A percentile compares a stretch with the other conserved stretches of the same genome.
These are phyloP conservation scores for Pelargonium australe DNA, from an alignment of 441 rosid species.

Conservation along the genomic window DNA sequence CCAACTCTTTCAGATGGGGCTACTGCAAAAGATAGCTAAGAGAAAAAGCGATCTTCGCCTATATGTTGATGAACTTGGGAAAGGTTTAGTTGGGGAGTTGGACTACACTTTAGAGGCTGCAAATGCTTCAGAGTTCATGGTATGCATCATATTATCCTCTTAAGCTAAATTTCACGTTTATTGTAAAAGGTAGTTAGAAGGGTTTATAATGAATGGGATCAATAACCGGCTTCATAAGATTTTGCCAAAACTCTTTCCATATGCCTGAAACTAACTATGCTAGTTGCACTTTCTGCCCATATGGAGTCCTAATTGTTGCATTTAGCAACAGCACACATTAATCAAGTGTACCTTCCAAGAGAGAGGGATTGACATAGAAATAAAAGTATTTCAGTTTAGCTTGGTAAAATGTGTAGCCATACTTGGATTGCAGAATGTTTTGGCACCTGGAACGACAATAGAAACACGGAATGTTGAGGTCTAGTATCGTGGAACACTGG, in stretches of 20 bases:
- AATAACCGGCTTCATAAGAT: neutral
- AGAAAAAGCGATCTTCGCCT: slow-evolving; percentile 78
- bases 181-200: slow-evolving; percentile 4
- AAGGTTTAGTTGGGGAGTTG: slow-evolving; percentile 87
- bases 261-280: neutral
- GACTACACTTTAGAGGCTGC: slow-evolving; percentile 85
- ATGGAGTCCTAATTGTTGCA: slow-evolving; percentile 5
- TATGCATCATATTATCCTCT: slow-evolving; percentile 26
- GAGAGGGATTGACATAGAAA: neutral
- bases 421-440: neutral
- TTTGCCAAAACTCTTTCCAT: neutral
- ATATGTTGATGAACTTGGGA: slow-evolving; percentile 98
- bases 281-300: slow-evolving; percentile 9
- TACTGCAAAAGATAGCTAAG: slow-evolving; percentile 82
- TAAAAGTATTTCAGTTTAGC: neutral
- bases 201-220: neutral
- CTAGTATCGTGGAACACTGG: too few relatives aligned
- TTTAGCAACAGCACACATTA: slow-evolving; percentile 7
- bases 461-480: too few relatives aligned
- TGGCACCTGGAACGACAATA: neutral
- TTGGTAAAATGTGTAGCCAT: neutral
- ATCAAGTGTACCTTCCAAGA: slow-evolving; percentile 3
- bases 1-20: slow-evolving; percentile 54
- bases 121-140: slow-evolving; percentile 80
- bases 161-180: slow-evolving; percentile 1